Evolutionary conservation across 441 rosid species (phyloP).

Genomic region (Mallotus repandus): DNA sequence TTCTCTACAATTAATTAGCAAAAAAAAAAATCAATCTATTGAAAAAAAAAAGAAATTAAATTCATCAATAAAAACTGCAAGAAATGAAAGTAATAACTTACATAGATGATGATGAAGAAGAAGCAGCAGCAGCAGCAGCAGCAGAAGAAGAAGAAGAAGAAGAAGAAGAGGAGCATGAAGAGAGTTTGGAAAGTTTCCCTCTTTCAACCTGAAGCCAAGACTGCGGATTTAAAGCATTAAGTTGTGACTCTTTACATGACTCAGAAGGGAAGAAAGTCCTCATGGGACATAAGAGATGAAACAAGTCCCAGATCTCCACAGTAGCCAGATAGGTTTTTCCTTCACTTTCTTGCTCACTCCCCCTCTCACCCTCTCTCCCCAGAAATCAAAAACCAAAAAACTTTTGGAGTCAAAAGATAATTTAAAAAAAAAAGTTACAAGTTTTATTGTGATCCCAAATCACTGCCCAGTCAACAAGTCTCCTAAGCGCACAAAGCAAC

Average conservation of each 20-base stretch:
- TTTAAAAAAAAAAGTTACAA: neutral
- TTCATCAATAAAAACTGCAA: neutral
- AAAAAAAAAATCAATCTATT: conserved; percentile 31
- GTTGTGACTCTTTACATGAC: conserved; percentile 81
- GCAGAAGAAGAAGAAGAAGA: conserved; percentile 51
- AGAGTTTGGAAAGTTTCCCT: conserved; percentile 68
- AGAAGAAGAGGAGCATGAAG: conserved; percentile 50
- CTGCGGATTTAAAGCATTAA: conserved; percentile 85
- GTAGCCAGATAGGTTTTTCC: conserved; percentile 41
- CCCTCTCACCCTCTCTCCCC: neutral
- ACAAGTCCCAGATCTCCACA: conserved; percentile 98
- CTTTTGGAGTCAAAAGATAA: neutral
- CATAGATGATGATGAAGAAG: conserved; percentile 72
- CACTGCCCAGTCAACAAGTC: conserved; percentile 23
- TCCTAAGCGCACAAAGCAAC: conserved; percentile 35
- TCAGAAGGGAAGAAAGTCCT: conserved; percentile 80
- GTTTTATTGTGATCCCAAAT: conserved; percentile 31
- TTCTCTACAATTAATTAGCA: conserved; percentile 59
- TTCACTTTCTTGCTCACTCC: conserved; percentile 15
- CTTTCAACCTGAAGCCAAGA: conserved; percentile 99
- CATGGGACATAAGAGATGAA: conserved; percentile 88
- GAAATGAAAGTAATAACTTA: conserved; percentile 38
- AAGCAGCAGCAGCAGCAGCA: too few relatives aligned
- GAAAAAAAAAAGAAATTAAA: conserved; percentile 4
- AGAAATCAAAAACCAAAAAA: neutral